Evolutionary conservation across 2,329 filamentous ascomycete genomes (phyloP).

Genomic region (Mycocentrospora acerina): DNA sequence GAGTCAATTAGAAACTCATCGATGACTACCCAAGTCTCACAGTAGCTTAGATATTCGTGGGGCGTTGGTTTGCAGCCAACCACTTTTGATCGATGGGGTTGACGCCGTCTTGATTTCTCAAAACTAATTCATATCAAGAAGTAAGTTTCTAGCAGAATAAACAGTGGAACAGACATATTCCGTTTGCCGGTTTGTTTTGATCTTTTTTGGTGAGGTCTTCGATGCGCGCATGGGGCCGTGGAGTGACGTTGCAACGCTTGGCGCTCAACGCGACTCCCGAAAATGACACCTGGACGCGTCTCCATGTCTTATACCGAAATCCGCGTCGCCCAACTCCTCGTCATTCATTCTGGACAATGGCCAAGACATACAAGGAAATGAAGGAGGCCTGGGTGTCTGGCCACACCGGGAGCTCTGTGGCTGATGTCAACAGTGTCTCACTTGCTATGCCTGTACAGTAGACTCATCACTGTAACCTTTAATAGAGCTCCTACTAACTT

Average conservation of each 20-base stretch:
- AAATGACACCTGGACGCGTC: slow-evolving; percentile 4
- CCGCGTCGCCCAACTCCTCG: slow-evolving; percentile 12
- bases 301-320: neutral
- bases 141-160: too few species aligned
- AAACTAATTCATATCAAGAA: too few species aligned
- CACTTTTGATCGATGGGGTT: too few species aligned
- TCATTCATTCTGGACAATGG: slow-evolving; percentile 4
- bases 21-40: too few species aligned
- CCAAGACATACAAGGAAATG: slow-evolving; percentile 74
- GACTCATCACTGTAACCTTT: slow-evolving; percentile 17
- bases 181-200: too few species aligned
- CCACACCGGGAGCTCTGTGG: slow-evolving; percentile 77
- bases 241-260: slow-evolving; percentile 9
- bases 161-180: too few species aligned
- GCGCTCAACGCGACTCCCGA: slow-evolving; percentile 1
- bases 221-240: neutral
- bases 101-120: too few species aligned
- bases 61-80: too few species aligned
- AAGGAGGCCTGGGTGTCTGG: slow-evolving; percentile 97
- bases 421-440: slow-evolving; percentile 85
- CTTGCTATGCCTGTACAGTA: slow-evolving; percentile 75
- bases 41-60: too few species aligned
- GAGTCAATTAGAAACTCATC: too few species aligned
- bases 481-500: slow-evolving; percentile 25
- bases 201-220: too few species aligned